phyloP scores from a whole-genome alignment of 345 rosid species.

The Mercurialis annua region DNA sequence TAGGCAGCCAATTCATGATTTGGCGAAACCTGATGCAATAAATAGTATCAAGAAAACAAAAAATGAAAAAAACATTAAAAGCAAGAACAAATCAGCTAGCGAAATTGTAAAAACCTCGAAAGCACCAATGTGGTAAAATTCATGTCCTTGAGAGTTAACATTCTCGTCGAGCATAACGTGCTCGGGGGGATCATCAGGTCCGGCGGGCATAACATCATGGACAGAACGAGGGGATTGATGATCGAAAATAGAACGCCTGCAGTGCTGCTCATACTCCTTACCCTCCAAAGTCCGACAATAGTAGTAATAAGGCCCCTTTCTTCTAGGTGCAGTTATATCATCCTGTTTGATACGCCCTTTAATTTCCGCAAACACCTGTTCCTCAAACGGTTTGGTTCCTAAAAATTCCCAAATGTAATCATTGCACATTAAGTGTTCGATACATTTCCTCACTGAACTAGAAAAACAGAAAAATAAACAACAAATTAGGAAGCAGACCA shows the following conservation, averaged over 20 bases:
- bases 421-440: no score
- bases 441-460: no score
- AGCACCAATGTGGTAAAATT: conserved; percentile 56
- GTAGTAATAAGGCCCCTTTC: conserved; percentile 71
- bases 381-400: conserved; percentile 72
- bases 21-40: conserved; percentile 57
- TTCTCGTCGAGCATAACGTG: conserved; percentile 87
- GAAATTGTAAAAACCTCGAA: conserved; percentile 44
- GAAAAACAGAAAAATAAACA: background rate
- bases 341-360: conserved; percentile 84
- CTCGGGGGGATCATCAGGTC: conserved; percentile 74
- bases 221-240: conserved; percentile 52
- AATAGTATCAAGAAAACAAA: background rate
- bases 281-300: conserved; percentile 68
- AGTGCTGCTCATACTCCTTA: conserved; percentile 78
- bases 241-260: conserved; percentile 49
- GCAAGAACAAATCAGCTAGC: background rate
- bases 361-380: conserved; percentile 63
- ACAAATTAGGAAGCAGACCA: conserved; percentile 27
- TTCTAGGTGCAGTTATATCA: conserved; percentile 67
- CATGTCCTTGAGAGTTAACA: conserved; percentile 52
- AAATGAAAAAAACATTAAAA: background rate
- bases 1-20: conserved; percentile 74
- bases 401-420: no score
- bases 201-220: conserved; percentile 63